These are phyloP conservation scores for Epichloe brachyelytri DNA, from an alignment of 2,329 filamentous ascomycete species.

Conservation along the genomic window DNA sequence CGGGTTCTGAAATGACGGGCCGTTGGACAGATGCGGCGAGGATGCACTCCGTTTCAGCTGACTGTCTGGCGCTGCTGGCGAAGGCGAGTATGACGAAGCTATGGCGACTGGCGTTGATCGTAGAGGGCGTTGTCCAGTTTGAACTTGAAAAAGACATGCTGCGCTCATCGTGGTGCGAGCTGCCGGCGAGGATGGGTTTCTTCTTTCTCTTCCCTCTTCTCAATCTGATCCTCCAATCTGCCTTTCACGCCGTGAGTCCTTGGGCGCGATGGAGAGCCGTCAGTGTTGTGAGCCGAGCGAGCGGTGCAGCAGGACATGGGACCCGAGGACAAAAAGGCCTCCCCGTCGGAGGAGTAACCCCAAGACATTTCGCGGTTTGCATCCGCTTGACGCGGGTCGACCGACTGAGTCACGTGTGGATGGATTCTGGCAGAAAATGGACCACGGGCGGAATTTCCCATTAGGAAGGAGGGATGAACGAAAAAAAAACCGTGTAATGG, in stretches of 20 bases:
- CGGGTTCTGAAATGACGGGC: not conserved
- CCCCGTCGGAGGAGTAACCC: not conserved
- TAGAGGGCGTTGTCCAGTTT: conserved; percentile 3
- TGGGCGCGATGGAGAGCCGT: not conserved
- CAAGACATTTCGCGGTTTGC: not conserved
- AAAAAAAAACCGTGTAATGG: too few relatives aligned
- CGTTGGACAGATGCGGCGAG: not conserved
- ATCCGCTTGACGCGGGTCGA: not conserved
- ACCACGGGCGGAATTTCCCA: not conserved
- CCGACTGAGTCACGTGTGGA: conserved; percentile 1
- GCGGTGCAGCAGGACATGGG: not conserved
- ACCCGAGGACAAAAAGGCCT: not conserved
- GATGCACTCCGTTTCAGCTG: not conserved
- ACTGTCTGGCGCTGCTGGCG: not conserved
- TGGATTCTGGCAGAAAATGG: not conserved
- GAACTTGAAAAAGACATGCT: conserved; percentile 6
- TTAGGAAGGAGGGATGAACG: not conserved
- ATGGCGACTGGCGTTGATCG: not conserved
- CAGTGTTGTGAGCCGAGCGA: not conserved
- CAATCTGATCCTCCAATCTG: not conserved
- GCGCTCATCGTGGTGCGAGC: conserved; percentile 3
- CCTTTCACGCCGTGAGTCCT: not conserved
- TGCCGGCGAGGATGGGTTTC: not conserved
- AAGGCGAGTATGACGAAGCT: not conserved
- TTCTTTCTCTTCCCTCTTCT: too few relatives aligned